Base-by-base conservation (phyloP, 352 stramenopile genomes). In the Globisporangium spinosum region DNA sequence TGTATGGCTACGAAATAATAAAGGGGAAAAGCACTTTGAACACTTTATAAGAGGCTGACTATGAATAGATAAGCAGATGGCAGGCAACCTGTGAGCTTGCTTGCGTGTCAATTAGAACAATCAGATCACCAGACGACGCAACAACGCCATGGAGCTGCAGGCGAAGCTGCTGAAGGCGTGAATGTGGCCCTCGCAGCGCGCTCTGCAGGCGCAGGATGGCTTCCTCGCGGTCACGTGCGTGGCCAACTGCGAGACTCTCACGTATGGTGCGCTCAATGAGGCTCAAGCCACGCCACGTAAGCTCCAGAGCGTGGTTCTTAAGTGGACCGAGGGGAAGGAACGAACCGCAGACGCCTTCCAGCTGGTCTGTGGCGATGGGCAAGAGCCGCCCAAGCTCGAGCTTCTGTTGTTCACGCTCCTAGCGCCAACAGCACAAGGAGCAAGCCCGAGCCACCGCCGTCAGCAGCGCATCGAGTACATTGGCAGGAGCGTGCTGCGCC, bases 171-270 rank as follows among this genome's bases (percentile, higher is more conserved):
- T 79, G 51, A 70, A 72, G 15, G 73, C 77, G 6, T 68, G 58
- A 9, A 67, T 84, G 65, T 89, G 80, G 80, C 55, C 86, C 53
- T 74, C 75, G 49, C 68, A 49, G 29, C 71, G 59, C 6, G 61
- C 61, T 20, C 47, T 79, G 10, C 67, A 55, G 17, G 47, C 34
- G 29, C 68, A 79, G 51, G 77, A 85, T 58, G 75, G 75, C 20
- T 74, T 85, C 62, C 59, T 89, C 22, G 77, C 71, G 9, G 69
- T 84, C 54, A 67, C 64, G 38, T 67, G 68, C 23, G 67, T 75
- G 13, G 62, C 59, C 15, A 49, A 38, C n/a, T 53, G 29, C 1
- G 75, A 82, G 45, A 27, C 64, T 2, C 72, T 83, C 43, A 55
- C 70, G 13, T 64, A 75, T 27, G 77, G 70, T n/a, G 57, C 70